Percentiles rank a stretch among this genome's conserved stretches.
Evolutionary conservation across 2,329 filamentous ascomycete species (phyloP).

Genomic region (Cryphonectria carpinicola): DNA sequence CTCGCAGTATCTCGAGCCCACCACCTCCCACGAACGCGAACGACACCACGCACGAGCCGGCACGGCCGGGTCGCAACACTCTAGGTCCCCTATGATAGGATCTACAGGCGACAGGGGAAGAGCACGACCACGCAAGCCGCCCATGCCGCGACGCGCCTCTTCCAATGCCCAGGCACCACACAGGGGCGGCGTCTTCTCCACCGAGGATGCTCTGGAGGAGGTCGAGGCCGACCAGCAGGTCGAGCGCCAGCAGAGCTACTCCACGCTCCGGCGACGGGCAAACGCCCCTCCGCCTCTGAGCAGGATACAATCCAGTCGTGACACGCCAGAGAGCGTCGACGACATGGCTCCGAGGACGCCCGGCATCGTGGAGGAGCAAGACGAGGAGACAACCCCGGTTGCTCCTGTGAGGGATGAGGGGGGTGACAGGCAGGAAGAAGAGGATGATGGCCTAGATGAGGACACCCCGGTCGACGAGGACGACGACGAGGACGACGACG

Average conservation of each 20-base stretch:
- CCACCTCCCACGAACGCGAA: constrained; percentile 31
- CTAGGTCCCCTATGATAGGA: constrained; percentile 49
- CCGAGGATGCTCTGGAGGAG: constrained; percentile 84
- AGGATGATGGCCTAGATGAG: constrained; percentile 43
- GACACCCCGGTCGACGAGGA: constrained; percentile 48
- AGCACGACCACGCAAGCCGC: constrained; percentile 69
- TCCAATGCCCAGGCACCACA: constrained; percentile 73
- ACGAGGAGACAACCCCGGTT: constrained; percentile 24
- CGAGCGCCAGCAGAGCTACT: constrained; percentile 48
- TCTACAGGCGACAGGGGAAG: constrained; percentile 53
- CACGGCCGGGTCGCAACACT: constrained; percentile 42
- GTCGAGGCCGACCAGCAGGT: constrained; percentile 68
- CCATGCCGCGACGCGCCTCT: constrained; percentile 73
- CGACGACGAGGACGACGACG: constrained; percentile 68
- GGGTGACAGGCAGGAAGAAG: constrained; percentile 28
- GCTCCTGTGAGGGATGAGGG: constrained; percentile 22
- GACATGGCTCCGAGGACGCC: constrained; percentile 20
- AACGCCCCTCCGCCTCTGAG: constrained; percentile 38
- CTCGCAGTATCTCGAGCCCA: constrained; percentile 27
- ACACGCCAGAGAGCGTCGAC: constrained; percentile 34
- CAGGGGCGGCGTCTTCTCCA: constrained; percentile 85
- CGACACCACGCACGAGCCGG: constrained; percentile 48
- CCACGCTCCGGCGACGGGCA: constrained; percentile 45
- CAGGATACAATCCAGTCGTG: constrained; percentile 37
- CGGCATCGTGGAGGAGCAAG: constrained; percentile 24